Base-by-base conservation (phyloP, 73 alveolate genomes). In the Vitrella brassicaformis region DNA sequence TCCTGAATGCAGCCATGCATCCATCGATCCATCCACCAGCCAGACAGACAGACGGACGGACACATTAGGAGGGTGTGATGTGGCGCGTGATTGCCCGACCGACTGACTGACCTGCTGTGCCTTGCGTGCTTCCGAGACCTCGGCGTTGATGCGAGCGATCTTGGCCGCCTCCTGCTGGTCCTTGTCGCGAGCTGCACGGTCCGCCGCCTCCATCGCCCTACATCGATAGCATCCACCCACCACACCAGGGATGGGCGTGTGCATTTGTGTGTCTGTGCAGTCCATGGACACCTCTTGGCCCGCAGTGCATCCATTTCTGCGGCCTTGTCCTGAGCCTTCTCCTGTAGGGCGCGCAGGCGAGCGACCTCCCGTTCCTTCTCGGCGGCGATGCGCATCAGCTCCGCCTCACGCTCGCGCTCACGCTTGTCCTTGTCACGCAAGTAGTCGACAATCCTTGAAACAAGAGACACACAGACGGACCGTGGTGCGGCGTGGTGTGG, bases 291-390 rank as follows among this genome's bases (percentile, higher is more conserved):
- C n/a, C 96, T 83, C 81, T 80, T 90, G 47, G 96, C 96, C 77
- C 96, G 84, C 47, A 90, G 80, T 28, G 90, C 92, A 84, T 90
- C 96, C 29, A 90, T 65, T 47, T 83, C 87, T 29, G 93, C 91
- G 64, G 78, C 89, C 30, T 88, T 90, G 75, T 90, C 96, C 47
- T 80, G 72, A 19, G 90, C 90, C 70, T 87, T 79, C 66, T 87
- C 93, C 84, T 90, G 93, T 67, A 84, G 87, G 69, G 84, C 96
- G 73, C 96, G 78, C 26, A 90, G 85, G 74, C 84, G 82, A 68
- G 83, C 90, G 31, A 82, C 75, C 74, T 90, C 96, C 66, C 77
- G 76, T 74, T 90, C 96, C 80, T 87, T 90, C 56, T 90, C 89
- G 28, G 81, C 89, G 74, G 82, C 81, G 26, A 84, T 39, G 25